Evolutionary conservation across 257 asterid genomes (phyloP).

Genomic region (Fraxinus anomala): DNA sequence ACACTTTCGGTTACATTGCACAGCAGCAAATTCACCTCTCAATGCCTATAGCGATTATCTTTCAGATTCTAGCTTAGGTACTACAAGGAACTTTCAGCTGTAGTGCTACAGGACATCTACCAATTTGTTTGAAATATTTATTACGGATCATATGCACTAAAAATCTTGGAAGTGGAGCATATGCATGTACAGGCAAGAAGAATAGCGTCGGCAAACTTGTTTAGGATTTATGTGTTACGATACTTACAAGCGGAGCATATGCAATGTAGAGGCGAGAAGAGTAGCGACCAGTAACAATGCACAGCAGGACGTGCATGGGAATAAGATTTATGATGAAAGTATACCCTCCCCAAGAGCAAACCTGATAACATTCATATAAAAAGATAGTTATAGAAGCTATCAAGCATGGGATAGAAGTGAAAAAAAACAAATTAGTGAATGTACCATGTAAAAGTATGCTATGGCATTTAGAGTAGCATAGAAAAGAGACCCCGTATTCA

Average conservation of each 20-base stretch:
- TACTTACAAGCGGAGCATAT: constrained; percentile 93
- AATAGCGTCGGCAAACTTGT: constrained; percentile 45
- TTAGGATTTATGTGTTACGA: neutral
- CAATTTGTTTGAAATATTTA: constrained; percentile 10
- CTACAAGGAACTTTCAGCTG: neutral
- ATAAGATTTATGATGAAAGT: constrained; percentile 97
- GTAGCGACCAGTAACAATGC: constrained; percentile 96
- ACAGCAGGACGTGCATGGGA: constrained; percentile 97
- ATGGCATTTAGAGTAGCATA: constrained; percentile 91
- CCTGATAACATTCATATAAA: constrained; percentile 46
- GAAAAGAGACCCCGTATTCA: constrained; percentile 97
- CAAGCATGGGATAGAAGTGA: constrained; percentile 11
- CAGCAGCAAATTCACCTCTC: neutral
- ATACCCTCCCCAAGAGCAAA: constrained; percentile 99
- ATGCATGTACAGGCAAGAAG: constrained; percentile 89
- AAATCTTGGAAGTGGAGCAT: constrained; percentile 89
- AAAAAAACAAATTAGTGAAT: neutral
- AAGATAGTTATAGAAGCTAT: constrained; percentile 21
- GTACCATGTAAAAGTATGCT: constrained; percentile 96
- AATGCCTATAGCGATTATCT: neutral
- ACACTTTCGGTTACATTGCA: neutral
- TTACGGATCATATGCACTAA: constrained; percentile 13
- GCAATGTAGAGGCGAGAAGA: constrained; percentile 96
- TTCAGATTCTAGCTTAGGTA: constrained; percentile 3
- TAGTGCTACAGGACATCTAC: constrained; percentile 11